Evolutionary conservation across 768 basidiomycete species (phyloP), one percentile per base, ranked within the genome.

Genomic region (Mrakia gelida): DNA sequence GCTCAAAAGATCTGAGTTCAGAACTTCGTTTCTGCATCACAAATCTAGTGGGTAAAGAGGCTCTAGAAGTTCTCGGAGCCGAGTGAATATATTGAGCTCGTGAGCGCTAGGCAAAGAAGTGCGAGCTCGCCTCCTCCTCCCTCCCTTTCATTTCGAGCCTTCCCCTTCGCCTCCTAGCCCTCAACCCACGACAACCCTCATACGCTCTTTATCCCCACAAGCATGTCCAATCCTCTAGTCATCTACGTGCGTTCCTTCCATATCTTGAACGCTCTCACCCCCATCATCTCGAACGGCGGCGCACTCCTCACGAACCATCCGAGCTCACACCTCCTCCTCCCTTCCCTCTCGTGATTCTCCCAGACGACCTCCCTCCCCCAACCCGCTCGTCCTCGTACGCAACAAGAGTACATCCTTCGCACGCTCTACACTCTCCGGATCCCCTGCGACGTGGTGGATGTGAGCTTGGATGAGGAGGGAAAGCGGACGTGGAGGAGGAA

Each of bases 331-430:
- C 4, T 38, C n/a, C 38, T 38, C 38, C 59, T 59, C 59, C 3
- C 67, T 41, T 41, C 23, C 26, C 26, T 70, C 67, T 26, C 21
- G 8, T 70, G 26, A 2, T 26, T 34, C 21, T 26, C 67, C 26
- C 59, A 75, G 74, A 75, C 63, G 38, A 75, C 74, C n/a, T 75
- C 74, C 28, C 62, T 75, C 13, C 74, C 74, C 18, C 59, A 63
- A 65, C 74, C 59, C 4, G 62, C 74, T 23, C 41, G 45, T 10
- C 61, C 74, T 0, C 41, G 74, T 26, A 75, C 74, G 5, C 59
- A 75, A 43, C 72, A 78, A 45, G 77, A 78, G 62, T 73, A 78
- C 71, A 62, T 78, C n/a, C n/a, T 78, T 28, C 77, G 77, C 4
- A 73, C 77, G 34, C 49, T 78, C 15, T 21, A 41, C 23, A 73